Base-by-base conservation (phyloP, 2,329 filamentous ascomycete genomes). In the Calonectria multiphialidica region DNA sequence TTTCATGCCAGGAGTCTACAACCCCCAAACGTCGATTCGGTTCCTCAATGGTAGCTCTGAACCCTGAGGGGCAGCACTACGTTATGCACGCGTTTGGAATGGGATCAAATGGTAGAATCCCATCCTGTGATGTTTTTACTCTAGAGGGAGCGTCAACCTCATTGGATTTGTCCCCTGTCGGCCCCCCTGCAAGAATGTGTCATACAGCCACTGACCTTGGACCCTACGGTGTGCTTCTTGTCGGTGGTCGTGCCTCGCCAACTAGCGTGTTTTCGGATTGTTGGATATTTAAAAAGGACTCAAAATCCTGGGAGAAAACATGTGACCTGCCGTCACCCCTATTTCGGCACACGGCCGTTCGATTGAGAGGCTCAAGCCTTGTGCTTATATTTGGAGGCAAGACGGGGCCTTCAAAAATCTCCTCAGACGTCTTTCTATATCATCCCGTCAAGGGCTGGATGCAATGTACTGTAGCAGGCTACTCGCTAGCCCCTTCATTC, bases 231-330 rank as follows among this genome's bases (percentile, higher is more conserved):
- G 88, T 88, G 71, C 83, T 98, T 13, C 86, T 98, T 57, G 88
- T 90, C 35, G 96, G 96, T 28, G 96, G 96, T 6, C 90, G 96
- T 71, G 88, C 89, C n/a, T 96, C 95, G 9, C 95, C 96, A 5
- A 87, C 91, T 15, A 88, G 88, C 35, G 91, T 91, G 1, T 85
- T 95, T 49, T 86, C 86, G 42, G 94, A 97, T 81, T 95, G 93
- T 77, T 98, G 95, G 95, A 77, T 95, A 2, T 90, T 93, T 74
- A 87, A 89, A 65, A 88, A 88, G 63, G 79, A 77, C 15, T 87
- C 87, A 5, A 74, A 78, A 2, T 81, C 79, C 16, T 98, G 95
- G 95, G 86, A 87, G 70, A 88, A 86, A 74, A 88, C 90, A 16
- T 87, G 92, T 71, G 88, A 90, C 77, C 86, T 98, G n/a, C 92